Evolutionary conservation across 2,329 filamentous ascomycete genomes (phyloP), one percentile per base, ranked within the genome.

Genomic region (Fusarium sp.): DNA sequence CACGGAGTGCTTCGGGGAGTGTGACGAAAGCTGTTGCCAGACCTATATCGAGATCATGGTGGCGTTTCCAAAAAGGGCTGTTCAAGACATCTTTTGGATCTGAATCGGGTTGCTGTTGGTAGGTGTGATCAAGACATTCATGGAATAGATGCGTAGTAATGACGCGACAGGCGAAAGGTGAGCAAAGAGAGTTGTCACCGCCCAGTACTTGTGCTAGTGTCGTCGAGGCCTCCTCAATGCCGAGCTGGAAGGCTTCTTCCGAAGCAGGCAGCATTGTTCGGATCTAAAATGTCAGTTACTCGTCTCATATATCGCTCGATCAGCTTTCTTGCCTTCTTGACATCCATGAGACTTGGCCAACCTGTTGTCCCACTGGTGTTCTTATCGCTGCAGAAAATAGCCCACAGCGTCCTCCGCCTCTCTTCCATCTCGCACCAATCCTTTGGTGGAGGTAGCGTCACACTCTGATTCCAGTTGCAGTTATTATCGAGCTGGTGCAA

Each of bases 291-390:
- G 40, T 70, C 37, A 70, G 59, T 4, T 8, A 9, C 15, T 8
- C 1, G 14, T 7, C 4, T 7, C 8, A 4, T n/a, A 9, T 4
- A 3, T 5, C 13, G 0, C 20, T 15, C 22, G 4, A 5, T 39
- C 14, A 8, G 22, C 13, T n/a, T 15, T 19, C 66, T 63, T 17
- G 83, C 85, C 67, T 94, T 91, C 75, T 81, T 81, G 65, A 92
- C 87, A 68, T 96, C 90, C 41, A 97, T 88, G 13, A 88, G 81
- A 82, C 92, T 90, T 0, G 94, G 93, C 94, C 94, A 97, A 3
- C 93, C 93, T 4, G 93, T 96, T 15, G 92, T 93, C 45, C 94
- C 91, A 73, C 91, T 94, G 3, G 91, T 89, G 78, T 94, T 94
- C 45, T 92, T 87, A 76, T 97, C 94, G 32, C 90, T 83, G 71